phyloP scores from a whole-genome alignment of 306 rosid genomes.

The Nissolia schottii region DNA sequence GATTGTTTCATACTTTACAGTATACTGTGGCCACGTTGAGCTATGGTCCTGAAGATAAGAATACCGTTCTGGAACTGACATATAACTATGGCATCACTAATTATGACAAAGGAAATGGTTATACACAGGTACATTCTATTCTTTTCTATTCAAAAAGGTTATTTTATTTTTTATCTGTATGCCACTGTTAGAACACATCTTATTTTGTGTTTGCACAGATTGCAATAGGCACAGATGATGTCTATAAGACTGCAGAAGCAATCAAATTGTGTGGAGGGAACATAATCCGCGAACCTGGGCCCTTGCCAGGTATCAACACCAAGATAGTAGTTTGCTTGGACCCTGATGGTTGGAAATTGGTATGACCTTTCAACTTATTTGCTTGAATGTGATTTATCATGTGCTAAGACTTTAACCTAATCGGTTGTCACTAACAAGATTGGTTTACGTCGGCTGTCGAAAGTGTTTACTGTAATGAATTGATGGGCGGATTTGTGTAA shows the following conservation, averaged over 20 bases:
- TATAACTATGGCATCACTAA: conserved; percentile 85
- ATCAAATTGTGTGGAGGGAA: conserved; percentile 70
- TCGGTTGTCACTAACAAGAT: background rate
- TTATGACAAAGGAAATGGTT: conserved; percentile 85
- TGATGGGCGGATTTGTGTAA: background rate
- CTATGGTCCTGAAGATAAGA: conserved; percentile 85
- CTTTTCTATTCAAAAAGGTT: background rate
- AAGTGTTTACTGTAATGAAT: background rate
- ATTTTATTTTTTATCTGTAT: background rate
- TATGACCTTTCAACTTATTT: conserved; percentile 31
- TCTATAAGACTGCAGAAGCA: conserved; percentile 87
- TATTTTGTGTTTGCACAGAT: conserved; percentile 50
- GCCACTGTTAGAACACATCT: conserved; percentile 7
- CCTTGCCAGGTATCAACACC: conserved; percentile 84
- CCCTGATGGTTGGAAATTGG: conserved; percentile 95
- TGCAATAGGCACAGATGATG: conserved; percentile 87
- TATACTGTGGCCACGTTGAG: conserved; percentile 63
- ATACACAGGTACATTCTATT: conserved; percentile 58
- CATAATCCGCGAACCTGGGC: conserved; percentile 88
- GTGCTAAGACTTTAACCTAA: background rate
- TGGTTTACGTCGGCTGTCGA: background rate
- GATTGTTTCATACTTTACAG: conserved; percentile 40
- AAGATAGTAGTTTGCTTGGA: conserved; percentile 93
- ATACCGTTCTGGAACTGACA: conserved; percentile 72
- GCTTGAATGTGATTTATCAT: conserved; percentile 6